Evolutionary conservation across 2,329 filamentous ascomycete species (phyloP), one percentile per base, ranked within the genome.

Genomic region (Botrytis paeoniae): DNA sequence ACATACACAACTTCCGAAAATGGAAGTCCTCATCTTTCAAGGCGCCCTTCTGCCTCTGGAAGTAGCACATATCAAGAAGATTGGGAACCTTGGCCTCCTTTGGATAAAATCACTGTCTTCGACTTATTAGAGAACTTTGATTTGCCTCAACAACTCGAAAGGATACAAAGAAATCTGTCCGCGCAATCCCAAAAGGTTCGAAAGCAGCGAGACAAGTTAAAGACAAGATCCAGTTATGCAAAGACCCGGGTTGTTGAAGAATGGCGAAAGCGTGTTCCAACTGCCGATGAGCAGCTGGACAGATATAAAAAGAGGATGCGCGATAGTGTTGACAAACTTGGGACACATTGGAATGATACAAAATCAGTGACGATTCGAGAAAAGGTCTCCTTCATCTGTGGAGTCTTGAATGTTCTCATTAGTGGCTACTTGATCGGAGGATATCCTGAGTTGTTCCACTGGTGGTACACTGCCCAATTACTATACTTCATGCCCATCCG

Each of bases 401-500:
- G 94, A 79, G 95, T 98, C 77, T 89, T 98, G 84, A 99, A 99
- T 83, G 96, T 99, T 82, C 97, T 99, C 83, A 90, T 98, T 81
- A 97, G 94, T 77, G 96, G 95, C 73, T 98, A 97, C 82, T 85
- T 99, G 64, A 92, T 99, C 70, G 96, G 96, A 74, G 94, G 90
- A 43, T 91, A 87, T 78, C 94, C 96, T 0, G 86, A 97, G 78
- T 92, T 90, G 81, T 97, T 98, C 82, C 95, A 97, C 78, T 84
- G 92, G 77, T 99, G 96, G 96, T 99, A 97, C 82, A 95, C 93
- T 12, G 87, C 83, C 4, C 95, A 97, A 82, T 87, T 97, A 60
- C 82, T 93, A 74, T 98, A 98, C 83, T 98, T 98, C 83, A 97
- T 98, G 95, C 96, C 96, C 20, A 93, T 99, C 77, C 92, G 96